Evolutionary conservation across 345 rosid genomes (phyloP).

Genomic region (Sonneratia alba): DNA sequence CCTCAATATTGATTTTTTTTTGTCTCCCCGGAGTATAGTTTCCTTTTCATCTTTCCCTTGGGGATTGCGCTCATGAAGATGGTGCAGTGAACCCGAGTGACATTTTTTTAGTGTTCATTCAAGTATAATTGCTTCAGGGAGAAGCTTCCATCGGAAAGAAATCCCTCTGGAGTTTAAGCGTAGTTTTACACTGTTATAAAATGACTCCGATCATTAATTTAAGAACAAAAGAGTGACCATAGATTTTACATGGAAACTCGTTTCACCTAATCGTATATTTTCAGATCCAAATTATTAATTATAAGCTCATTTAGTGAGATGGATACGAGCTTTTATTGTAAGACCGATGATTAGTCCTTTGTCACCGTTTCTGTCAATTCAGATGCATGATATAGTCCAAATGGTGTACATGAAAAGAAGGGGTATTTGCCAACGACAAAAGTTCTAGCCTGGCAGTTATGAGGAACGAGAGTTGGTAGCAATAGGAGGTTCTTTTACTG

Average conservation of each 20-base stretch:
- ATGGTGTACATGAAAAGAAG: neutral
- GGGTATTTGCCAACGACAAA: slow-evolving; percentile 6
- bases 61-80: neutral
- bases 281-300: neutral
- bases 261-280: neutral
- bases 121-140: neutral
- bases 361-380: neutral
- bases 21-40: neutral
- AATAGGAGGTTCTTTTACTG: slow-evolving; percentile 10
- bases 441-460: slow-evolving; percentile 14
- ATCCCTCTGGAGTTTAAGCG: neutral
- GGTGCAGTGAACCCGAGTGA: neutral
- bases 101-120: neutral
- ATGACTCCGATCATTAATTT: neutral
- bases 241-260: neutral
- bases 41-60: slow-evolving; percentile 1
- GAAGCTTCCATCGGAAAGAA: neutral
- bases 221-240: neutral
- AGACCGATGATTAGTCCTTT: neutral
- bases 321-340: neutral
- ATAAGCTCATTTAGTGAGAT: neutral
- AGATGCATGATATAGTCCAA: neutral
- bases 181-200: neutral
- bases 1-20: neutral
- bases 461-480: slow-evolving; percentile 14